Conservation (phyloP, 495 filamentous ascomycete genomes). For the Podospora pseudocomata region DNA sequence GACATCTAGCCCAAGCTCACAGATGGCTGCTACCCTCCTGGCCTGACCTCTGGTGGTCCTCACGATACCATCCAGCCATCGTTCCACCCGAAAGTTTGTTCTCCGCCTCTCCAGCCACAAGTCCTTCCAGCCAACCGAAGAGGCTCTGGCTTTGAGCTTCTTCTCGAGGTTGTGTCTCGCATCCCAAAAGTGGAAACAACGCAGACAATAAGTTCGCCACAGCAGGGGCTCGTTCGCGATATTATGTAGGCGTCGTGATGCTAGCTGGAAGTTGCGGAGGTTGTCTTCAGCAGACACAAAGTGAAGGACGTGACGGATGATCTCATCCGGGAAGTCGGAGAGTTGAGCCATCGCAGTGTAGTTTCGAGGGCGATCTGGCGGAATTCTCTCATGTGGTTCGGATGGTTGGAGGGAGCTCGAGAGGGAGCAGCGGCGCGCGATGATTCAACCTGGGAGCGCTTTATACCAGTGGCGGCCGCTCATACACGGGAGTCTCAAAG, state of each 20-base stretch:
- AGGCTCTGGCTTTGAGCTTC: slow-evolving; percentile 49
- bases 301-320: slow-evolving; percentile 65
- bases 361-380: not conserved
- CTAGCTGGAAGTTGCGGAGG: slow-evolving; percentile 49
- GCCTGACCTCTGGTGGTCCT: slow-evolving; percentile 64
- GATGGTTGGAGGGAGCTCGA: not conserved
- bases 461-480: not conserved
- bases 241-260: slow-evolving; percentile 61
- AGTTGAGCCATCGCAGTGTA: slow-evolving; percentile 26
- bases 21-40: slow-evolving; percentile 63
- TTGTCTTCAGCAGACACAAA: slow-evolving; percentile 54
- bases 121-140: slow-evolving; percentile 70
- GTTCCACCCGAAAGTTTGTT: slow-evolving; percentile 52
- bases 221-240: slow-evolving; percentile 67
- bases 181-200: slow-evolving; percentile 69
- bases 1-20: slow-evolving; percentile 73
- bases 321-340: slow-evolving; percentile 62
- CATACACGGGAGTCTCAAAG: not conserved
- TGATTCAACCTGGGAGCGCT: not conserved
- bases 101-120: slow-evolving; percentile 61
- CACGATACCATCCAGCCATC: slow-evolving; percentile 66
- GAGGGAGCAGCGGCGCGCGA: not conserved
- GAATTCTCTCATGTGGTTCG: not conserved
- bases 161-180: slow-evolving; percentile 57
- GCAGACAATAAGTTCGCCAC: slow-evolving; percentile 73